A percentile compares a stretch with the other conserved stretches of the same genome.
phyloP scores from a whole-genome alignment of 1,284 basidiomycete genomes.

The Ceratobasidium sp. region DNA sequence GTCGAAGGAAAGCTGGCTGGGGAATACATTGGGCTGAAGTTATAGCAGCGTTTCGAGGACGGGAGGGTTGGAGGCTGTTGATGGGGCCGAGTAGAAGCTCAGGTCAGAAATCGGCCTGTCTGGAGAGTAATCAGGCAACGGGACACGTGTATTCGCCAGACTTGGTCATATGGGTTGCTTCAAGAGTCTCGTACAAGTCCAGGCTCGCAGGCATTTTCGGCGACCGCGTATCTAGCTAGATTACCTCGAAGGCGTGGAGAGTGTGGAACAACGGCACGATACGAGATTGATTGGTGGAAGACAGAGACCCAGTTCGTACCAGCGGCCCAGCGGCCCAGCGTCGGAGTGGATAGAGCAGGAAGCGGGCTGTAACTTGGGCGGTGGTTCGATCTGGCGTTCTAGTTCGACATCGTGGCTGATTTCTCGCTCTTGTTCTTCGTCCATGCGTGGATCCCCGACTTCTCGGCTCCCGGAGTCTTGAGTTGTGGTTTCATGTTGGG shows the following conservation, averaged over 20 bases:
- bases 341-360: slow-evolving; percentile 11
- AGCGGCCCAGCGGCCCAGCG: background rate
- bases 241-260: background rate
- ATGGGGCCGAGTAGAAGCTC: slow-evolving; percentile 21
- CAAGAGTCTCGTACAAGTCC: slow-evolving; percentile 56
- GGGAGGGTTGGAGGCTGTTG: background rate
- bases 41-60: background rate
- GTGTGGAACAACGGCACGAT: background rate
- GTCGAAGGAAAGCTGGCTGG: slow-evolving; percentile 63
- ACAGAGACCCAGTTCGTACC: background rate
- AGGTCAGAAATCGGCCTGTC: slow-evolving; percentile 52
- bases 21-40: slow-evolving; percentile 61
- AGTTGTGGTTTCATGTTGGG: too few species aligned
- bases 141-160: slow-evolving; percentile 40
- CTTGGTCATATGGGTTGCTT: background rate
- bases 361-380: background rate
- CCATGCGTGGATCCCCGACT: slow-evolving; percentile 51
- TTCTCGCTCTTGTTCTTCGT: slow-evolving; percentile 68
- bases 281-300: background rate
- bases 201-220: background rate
- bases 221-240: background rate
- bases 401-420: slow-evolving; percentile 52
- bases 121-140: slow-evolving; percentile 61
- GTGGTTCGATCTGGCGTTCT: slow-evolving; percentile 43
- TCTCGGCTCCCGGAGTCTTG: background rate